phyloP scores from a whole-genome alignment of 2,329 filamentous ascomycete species.

The Aureobasidium subglaciale region DNA sequence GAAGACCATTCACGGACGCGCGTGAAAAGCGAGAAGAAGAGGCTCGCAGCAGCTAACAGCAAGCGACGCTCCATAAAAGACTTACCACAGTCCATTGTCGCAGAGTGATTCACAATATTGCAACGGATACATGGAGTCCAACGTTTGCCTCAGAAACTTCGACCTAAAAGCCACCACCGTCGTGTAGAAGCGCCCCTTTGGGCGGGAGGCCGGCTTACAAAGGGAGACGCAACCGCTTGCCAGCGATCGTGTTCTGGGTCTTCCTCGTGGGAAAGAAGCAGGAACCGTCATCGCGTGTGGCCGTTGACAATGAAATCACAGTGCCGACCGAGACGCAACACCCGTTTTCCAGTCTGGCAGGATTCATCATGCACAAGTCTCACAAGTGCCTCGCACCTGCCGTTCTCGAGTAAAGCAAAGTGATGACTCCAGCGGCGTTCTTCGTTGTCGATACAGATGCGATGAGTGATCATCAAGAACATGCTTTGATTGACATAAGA shows the following conservation, averaged over 20 bases:
- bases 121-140: slow-evolving; percentile 2
- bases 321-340: background rate
- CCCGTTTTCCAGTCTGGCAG: background rate
- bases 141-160: slow-evolving; percentile 7
- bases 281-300: background rate
- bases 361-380: background rate
- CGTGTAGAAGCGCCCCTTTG: background rate
- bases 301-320: slow-evolving; percentile 5
- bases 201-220: background rate
- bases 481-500: background rate
- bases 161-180: background rate
- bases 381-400: background rate
- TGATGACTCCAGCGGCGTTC: slow-evolving; percentile 5
- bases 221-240: background rate
- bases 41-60: background rate
- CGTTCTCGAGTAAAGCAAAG: background rate
- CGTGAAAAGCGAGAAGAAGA: no score
- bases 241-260: slow-evolving; percentile 1
- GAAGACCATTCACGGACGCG: no score
- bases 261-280: background rate
- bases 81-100: slow-evolving; percentile 2
- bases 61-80: background rate
- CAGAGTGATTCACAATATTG: slow-evolving; percentile 10
- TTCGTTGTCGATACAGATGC: background rate
- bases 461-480: background rate